Evolutionary conservation across 2,329 filamentous ascomycete species (phyloP).

Genomic region (Fusarium drepaniforme): DNA sequence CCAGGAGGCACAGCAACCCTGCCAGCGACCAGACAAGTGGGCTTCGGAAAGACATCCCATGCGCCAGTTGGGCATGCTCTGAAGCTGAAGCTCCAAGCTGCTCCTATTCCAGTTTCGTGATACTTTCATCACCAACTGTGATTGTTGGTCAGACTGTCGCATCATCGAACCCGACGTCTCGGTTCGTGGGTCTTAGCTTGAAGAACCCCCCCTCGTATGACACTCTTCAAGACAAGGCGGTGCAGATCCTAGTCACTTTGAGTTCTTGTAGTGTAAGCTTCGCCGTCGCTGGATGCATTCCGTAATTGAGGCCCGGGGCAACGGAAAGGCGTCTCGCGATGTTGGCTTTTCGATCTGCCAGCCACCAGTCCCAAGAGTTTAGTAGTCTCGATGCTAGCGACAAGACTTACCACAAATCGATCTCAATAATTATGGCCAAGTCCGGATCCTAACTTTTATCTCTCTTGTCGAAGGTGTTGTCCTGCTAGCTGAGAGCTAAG

Average conservation of each 20-base stretch:
- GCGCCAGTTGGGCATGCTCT: background rate
- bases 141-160: background rate
- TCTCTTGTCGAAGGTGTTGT: background rate
- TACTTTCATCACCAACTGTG: background rate
- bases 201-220: background rate
- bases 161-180: constrained; percentile 5
- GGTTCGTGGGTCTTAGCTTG: background rate
- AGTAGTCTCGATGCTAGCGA: background rate
- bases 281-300: background rate
- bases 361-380: background rate
- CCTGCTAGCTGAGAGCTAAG: background rate
- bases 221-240: background rate
- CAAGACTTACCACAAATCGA: background rate
- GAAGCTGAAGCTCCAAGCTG: background rate
- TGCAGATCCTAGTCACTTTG: background rate
- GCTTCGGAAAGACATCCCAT: constrained; percentile 5
- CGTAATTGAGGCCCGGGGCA: background rate
- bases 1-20: constrained; percentile 9
- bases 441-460: background rate
- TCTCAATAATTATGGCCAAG: background rate
- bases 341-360: background rate
- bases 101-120: background rate
- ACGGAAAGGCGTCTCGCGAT: constrained; percentile 5
- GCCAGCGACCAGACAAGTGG: background rate
- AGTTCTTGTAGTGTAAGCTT: background rate